A percentile compares a stretch with the other conserved stretches of the same genome.
These are phyloP conservation scores for Pseudocercospora fijiensis DNA, from an alignment of 2,329 filamentous ascomycete genomes.

Conservation along the genomic window DNA sequence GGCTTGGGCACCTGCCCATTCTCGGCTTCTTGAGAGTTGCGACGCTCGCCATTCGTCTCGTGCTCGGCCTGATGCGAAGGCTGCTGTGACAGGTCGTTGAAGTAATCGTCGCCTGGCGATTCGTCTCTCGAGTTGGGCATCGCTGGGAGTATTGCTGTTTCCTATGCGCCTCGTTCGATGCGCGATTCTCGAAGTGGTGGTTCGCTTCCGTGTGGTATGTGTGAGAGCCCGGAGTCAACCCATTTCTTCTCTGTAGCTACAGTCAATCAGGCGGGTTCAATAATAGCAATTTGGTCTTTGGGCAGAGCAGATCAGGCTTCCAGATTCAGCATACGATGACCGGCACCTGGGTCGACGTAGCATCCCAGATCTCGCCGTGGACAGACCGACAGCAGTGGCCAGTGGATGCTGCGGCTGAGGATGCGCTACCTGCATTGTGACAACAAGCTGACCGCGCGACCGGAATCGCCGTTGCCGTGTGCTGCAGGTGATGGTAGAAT, in stretches of 20 bases:
- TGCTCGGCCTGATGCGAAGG: slow-evolving; percentile 40
- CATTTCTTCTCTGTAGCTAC: background rate
- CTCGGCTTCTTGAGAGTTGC: slow-evolving; percentile 56
- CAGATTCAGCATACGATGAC: background rate
- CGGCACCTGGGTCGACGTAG: slow-evolving; percentile 1
- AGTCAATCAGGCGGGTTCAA: background rate
- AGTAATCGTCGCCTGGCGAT: slow-evolving; percentile 47
- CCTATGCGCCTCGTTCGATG: background rate
- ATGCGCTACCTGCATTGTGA: slow-evolving; percentile 2
- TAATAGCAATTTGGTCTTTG: background rate
- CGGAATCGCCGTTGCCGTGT: background rate
- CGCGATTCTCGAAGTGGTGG: background rate
- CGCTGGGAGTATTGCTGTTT: background rate
- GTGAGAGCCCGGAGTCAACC: background rate
- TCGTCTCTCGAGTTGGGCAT: slow-evolving; percentile 29
- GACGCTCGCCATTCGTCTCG: slow-evolving; percentile 57
- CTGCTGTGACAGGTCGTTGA: slow-evolving; percentile 57
- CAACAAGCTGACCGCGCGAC: background rate
- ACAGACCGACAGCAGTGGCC: background rate
- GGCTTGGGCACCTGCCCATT: slow-evolving; percentile 42
- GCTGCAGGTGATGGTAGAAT: background rate
- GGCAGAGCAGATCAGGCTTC: background rate
- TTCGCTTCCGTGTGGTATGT: background rate
- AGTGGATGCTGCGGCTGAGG: slow-evolving; percentile 6
- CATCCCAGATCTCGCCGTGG: slow-evolving; percentile 6